Evolutionary conservation across 116 monocot species (phyloP).

Genomic region (Posidonia oceanica): DNA sequence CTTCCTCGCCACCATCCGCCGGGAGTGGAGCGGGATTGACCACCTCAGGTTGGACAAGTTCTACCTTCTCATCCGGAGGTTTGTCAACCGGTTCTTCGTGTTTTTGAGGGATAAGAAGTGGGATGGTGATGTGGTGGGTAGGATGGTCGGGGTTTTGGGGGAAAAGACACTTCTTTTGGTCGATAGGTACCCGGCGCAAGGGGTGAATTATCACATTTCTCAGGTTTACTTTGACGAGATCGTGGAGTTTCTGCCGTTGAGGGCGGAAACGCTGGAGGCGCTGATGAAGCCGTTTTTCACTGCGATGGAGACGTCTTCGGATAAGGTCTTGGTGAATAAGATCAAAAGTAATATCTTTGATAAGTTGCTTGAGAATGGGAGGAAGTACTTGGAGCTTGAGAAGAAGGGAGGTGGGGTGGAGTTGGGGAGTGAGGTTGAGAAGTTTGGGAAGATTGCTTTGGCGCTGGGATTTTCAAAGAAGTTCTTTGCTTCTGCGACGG

Average conservation of each 20-base stretch:
- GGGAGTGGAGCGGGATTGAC: slow-evolving; percentile 91
- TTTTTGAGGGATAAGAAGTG: slow-evolving; percentile 36
- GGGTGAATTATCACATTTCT: slow-evolving; percentile 70
- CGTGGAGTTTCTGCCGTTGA: slow-evolving; percentile 35
- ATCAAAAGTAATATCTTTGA: slow-evolving; percentile 56
- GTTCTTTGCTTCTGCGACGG: slow-evolving; percentile 56
- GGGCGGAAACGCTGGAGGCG: slow-evolving; percentile 17
- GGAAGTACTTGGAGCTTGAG: slow-evolving; percentile 24
- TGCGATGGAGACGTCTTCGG: slow-evolving; percentile 43
- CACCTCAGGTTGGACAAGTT: slow-evolving; percentile 81
- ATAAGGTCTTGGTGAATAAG: slow-evolving; percentile 66
- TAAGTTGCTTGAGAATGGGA: slow-evolving; percentile 27
- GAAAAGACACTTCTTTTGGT: slow-evolving; percentile 43
- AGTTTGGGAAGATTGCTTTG: slow-evolving; percentile 55
- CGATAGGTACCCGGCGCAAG: slow-evolving; percentile 41
- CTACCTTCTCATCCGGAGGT: slow-evolving; percentile 62
- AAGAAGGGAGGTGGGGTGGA: slow-evolving; percentile 26
- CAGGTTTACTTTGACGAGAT: slow-evolving; percentile 87
- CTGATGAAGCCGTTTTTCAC: slow-evolving; percentile 49
- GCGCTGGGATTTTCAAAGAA: slow-evolving; percentile 41
- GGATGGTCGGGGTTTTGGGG: slow-evolving; percentile 21
- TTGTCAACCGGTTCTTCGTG: slow-evolving; percentile 42
- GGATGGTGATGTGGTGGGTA: slow-evolving; percentile 22
- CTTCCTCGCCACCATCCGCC: slow-evolving; percentile 60
- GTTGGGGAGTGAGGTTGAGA: slow-evolving; percentile 27